These are phyloP conservation scores for Ophiocordyceps camponoti-rufipedis DNA, from an alignment of 2,329 filamentous ascomycete genomes.

Conservation along the genomic window DNA sequence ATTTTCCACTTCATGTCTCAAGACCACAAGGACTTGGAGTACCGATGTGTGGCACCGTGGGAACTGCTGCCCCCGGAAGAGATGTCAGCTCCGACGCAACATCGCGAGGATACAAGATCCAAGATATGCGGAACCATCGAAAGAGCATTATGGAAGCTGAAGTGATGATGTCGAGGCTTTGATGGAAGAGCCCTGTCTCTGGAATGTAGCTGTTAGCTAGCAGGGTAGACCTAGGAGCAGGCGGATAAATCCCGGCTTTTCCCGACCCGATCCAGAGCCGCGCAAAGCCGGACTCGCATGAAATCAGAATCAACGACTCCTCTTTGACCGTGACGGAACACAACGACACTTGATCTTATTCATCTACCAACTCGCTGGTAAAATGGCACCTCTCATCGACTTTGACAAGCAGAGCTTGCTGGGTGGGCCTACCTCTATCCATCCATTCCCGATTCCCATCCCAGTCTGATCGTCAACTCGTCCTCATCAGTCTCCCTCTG, in stretches of 20 bases:
- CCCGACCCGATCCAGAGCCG: not conserved
- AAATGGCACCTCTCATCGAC: constrained; percentile 26
- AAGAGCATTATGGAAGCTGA: not conserved
- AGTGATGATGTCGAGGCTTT: no score
- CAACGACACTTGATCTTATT: no score
- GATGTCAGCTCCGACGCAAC: not conserved
- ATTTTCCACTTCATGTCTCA: not conserved
- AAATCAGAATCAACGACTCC: not conserved
- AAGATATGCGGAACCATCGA: not conserved
- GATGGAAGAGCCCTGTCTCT: no score
- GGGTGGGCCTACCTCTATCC: constrained; percentile 26
- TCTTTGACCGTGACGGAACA: no score
- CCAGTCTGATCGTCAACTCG: not conserved
- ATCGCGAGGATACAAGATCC: not conserved
- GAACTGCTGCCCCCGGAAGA: not conserved
- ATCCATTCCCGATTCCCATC: no score
- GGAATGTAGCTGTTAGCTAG: no score
- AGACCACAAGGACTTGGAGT: not conserved
- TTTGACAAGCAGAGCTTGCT: constrained; percentile 47
- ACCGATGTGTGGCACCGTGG: not conserved
- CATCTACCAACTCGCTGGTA: not conserved
- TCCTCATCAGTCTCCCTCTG: constrained; percentile 54
- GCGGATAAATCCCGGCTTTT: not conserved
- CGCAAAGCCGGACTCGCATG: not conserved
- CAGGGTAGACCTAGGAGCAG: not conserved